Evolutionary conservation across 352 stramenopile genomes (phyloP).

Genomic region (Blastocystis sp.): DNA sequence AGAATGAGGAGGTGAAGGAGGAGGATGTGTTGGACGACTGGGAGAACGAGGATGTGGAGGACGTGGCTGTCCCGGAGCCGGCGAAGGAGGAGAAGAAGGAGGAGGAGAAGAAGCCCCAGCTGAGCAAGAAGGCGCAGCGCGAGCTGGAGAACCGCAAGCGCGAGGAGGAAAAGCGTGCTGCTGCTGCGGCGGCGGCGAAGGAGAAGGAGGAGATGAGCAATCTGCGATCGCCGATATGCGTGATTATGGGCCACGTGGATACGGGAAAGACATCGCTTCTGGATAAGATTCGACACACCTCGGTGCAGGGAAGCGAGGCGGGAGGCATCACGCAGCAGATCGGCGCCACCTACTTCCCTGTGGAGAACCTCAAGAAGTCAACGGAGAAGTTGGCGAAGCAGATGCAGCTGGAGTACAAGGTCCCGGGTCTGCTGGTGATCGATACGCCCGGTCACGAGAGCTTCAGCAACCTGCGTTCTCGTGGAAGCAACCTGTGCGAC

Average conservation of each 20-base stretch:
- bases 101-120: background rate
- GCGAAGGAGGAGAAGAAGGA: background rate
- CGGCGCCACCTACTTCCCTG: constrained; percentile 83
- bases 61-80: background rate
- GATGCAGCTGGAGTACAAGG: constrained; percentile 74
- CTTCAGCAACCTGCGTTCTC: constrained; percentile 92
- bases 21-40: constrained; percentile 62
- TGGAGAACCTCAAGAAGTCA: constrained; percentile 78
- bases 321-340: constrained; percentile 97
- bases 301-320: constrained; percentile 84
- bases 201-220: constrained; percentile 75
- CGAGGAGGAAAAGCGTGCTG: constrained; percentile 27
- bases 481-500: constrained; percentile 91
- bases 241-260: constrained; percentile 96
- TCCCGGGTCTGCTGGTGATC: constrained; percentile 85
- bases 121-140: background rate
- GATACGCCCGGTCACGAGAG: constrained; percentile 98
- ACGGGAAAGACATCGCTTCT: constrained; percentile 96
- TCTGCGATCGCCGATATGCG: constrained; percentile 91
- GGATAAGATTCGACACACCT: constrained; percentile 97
- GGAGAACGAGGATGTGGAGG: constrained; percentile 59
- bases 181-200: constrained; percentile 67
- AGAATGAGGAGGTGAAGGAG: constrained; percentile 61
- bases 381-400: constrained; percentile 69
- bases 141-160: background rate